These are phyloP conservation scores for Metschnikowia chrysomelidarum DNA, from an alignment of 805 yeast species.

Conservation along the genomic window DNA sequence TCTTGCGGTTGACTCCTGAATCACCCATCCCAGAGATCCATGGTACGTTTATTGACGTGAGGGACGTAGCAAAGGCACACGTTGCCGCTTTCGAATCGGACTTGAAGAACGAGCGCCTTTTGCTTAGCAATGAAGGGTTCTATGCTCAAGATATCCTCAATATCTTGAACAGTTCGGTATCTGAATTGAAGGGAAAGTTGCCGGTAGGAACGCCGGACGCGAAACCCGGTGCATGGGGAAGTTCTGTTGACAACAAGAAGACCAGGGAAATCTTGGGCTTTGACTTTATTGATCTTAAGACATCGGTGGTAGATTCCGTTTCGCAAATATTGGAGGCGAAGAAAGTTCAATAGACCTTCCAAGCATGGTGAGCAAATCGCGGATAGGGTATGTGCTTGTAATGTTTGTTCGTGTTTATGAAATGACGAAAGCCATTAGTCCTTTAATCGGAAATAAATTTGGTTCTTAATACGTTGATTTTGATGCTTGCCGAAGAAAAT, in stretches of 20 bases:
- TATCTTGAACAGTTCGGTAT: conserved; percentile 38
- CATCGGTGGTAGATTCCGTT: conserved; percentile 42
- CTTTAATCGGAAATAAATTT: too few relatives aligned
- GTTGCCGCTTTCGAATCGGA: conserved; percentile 20
- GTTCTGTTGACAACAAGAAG: conserved; percentile 11
- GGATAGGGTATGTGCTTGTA: too few relatives aligned
- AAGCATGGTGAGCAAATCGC: too few relatives aligned
- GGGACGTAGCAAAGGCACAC: conserved; percentile 20
- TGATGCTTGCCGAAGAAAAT: too few relatives aligned
- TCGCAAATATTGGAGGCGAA: conserved; percentile 31
- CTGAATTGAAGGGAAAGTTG: conserved; percentile 42
- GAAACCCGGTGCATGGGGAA: conserved; percentile 7
- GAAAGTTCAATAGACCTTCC: too few relatives aligned
- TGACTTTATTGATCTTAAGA: conserved; percentile 27
- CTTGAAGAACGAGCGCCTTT: conserved; percentile 27
- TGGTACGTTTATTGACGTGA: conserved; percentile 16
- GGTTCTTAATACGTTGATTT: too few relatives aligned
- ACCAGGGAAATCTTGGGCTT: conserved; percentile 15
- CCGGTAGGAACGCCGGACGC: conserved; percentile 38
- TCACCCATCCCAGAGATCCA: not conserved
- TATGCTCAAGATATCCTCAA: conserved; percentile 30
- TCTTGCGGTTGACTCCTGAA: conserved; percentile 2
- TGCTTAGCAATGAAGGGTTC: conserved; percentile 24
- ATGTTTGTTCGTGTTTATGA: too few relatives aligned
- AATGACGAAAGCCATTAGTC: too few relatives aligned